Base-by-base conservation (phyloP, 495 filamentous ascomycete genomes). In the Xylaria sp. region DNA sequence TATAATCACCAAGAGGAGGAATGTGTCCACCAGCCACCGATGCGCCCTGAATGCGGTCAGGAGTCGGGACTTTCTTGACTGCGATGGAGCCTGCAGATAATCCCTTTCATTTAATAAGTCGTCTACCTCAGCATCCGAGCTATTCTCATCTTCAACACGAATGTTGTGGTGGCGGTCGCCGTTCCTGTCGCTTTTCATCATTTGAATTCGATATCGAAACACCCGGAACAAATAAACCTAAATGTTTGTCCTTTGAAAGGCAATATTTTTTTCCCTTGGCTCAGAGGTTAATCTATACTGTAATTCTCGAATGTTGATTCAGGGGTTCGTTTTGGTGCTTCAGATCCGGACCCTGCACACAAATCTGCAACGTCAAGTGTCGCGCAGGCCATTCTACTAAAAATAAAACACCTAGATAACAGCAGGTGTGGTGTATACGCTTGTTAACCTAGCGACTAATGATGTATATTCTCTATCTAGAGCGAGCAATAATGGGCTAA, bases 1-100 rank as follows among this genome's bases (percentile, higher is more conserved):
- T 31, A 84, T 55, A 52, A 82, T 80, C 5, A 78, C 71, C 7
- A 82, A 33, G 53, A 58, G 46, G 8, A 84, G 46, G 9, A 79
- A 71, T 12, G 76, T 79, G 70, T 83, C 80, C 9, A 82, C 40
- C 0, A 82, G n/a, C 70, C 74, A 82, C 31, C 81, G 74, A 52
- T 76, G 57, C 35, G 70, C 67, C 57, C 72, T 68, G 9, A 75
- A 50, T 5, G 70, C 29, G 11, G 69, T 43, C 24, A 74, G 52
- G n/a, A 75, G 61, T 40, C 31, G 58, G 55, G 62, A 48, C 21
- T 71, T 21, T 48, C 14, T 67, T 21, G 69, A 26, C 33, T 24
- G n/a, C 50, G 43, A 40, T 52, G 57, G 5, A 29, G 58, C 65
- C 61, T 73, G 59, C 72, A 74, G 71, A 21, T 74, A 72, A 53